Percentiles rank a stretch among this genome's conserved stretches.
Evolutionary conservation across 2,329 filamentous ascomycete genomes (phyloP).

Genomic region (Aspergillus japonicus): DNA sequence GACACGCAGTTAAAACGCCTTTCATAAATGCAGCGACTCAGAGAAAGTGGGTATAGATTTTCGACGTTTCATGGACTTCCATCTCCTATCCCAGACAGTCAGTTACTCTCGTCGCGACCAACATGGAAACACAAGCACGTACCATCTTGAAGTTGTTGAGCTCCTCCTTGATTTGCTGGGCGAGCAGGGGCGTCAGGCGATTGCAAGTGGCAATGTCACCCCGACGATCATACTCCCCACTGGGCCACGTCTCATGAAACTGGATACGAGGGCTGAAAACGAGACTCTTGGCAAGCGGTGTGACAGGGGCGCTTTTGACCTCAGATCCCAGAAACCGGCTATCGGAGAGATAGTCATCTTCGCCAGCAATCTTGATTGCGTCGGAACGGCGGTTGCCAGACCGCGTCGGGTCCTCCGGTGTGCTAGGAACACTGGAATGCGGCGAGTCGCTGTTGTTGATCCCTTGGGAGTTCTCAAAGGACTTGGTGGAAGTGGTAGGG

Average conservation of each 20-base stretch:
- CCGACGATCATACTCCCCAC: constrained; percentile 90
- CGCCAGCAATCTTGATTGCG: constrained; percentile 71
- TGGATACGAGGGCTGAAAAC: constrained; percentile 88
- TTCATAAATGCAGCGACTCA: constrained; percentile 53
- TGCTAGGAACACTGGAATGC: constrained; percentile 81
- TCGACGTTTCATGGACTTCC: constrained; percentile 98
- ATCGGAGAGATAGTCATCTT: constrained; percentile 86
- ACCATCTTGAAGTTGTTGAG: constrained; percentile 99
- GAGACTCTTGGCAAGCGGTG: constrained; percentile 62
- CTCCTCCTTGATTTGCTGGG: constrained; percentile 99
- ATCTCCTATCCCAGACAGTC: constrained; percentile 73
- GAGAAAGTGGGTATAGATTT: constrained; percentile 99
- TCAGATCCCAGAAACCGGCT: constrained; percentile 68
- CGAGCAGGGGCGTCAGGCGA: constrained; percentile 90
- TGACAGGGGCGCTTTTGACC: constrained; percentile 76
- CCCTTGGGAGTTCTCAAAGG: constrained; percentile 53
- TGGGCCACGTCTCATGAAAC: constrained; percentile 95
- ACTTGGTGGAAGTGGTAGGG: constrained; percentile 67
- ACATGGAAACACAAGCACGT: constrained; percentile 14
- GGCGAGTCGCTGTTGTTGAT: constrained; percentile 69
- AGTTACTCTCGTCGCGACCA: background rate
- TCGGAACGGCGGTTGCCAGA: constrained; percentile 63
- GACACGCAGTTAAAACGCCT: constrained; percentile 27
- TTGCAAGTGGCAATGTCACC: constrained; percentile 98
- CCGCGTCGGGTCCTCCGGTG: constrained; percentile 70